Evolutionary conservation across 495 filamentous ascomycete species (phyloP).

Genomic region (Penicillium nucicola): DNA sequence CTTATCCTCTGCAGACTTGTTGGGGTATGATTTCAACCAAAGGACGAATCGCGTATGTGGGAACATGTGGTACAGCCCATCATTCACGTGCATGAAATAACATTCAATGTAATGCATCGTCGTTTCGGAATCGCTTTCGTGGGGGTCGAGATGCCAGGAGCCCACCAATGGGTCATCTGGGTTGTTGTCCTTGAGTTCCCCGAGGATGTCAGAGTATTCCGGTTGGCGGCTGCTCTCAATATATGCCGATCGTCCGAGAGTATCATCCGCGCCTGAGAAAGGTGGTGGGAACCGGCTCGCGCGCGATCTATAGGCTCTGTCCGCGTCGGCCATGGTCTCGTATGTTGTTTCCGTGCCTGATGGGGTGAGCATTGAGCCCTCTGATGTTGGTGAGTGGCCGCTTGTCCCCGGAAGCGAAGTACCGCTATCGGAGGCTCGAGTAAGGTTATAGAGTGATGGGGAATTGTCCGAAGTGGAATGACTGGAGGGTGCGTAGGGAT

Average conservation of each 20-base stretch:
- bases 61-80: slow-evolving; percentile 54
- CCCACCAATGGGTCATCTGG: slow-evolving; percentile 45
- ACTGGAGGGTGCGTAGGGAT: slow-evolving; percentile 14
- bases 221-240: slow-evolving; percentile 12
- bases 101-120: slow-evolving; percentile 50
- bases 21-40: slow-evolving; percentile 50
- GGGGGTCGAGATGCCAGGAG: slow-evolving; percentile 65
- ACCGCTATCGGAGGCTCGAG: slow-evolving; percentile 33
- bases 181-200: slow-evolving; percentile 29
- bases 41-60: slow-evolving; percentile 48
- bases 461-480: slow-evolving; percentile 30
- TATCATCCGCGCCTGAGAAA: slow-evolving; percentile 14
- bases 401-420: slow-evolving; percentile 34
- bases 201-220: slow-evolving; percentile 35
- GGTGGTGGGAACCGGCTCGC: slow-evolving; percentile 13
- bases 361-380: slow-evolving; percentile 28
- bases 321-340: slow-evolving; percentile 25
- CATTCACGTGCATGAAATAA: slow-evolving; percentile 54
- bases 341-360: slow-evolving; percentile 26
- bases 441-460: slow-evolving; percentile 31
- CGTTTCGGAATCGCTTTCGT: slow-evolving; percentile 47
- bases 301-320: slow-evolving; percentile 22
- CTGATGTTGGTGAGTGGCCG: slow-evolving; percentile 37
- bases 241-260: slow-evolving; percentile 10
- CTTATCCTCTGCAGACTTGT: slow-evolving; percentile 60